Conservation (phyloP, 176 grass and related monocot genomes). For the Triticum timopheevii region DNA sequence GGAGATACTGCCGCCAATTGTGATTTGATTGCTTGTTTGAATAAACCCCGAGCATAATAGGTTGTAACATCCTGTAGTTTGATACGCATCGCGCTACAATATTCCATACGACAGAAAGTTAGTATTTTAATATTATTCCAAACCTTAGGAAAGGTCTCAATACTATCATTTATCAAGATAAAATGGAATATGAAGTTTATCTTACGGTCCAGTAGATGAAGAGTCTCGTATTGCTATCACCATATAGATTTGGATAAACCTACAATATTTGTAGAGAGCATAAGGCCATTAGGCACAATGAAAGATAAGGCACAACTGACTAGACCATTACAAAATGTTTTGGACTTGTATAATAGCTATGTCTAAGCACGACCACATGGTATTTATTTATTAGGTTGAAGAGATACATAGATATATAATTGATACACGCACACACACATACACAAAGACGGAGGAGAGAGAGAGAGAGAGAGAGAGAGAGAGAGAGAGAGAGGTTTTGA, state of each 20-base stretch:
- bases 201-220: conserved; percentile 91
- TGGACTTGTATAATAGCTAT: too few species aligned
- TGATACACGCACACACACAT: too few species aligned
- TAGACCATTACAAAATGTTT: background rate
- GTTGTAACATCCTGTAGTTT: conserved; percentile 84
- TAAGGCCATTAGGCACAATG: conserved; percentile 28
- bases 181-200: conserved; percentile 27
- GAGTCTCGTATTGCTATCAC: conserved; percentile 74
- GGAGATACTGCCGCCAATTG: conserved; percentile 75
- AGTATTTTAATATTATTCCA: background rate
- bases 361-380: too few species aligned
- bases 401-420: too few species aligned
- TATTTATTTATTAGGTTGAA: too few species aligned
- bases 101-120: conserved; percentile 31
- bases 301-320: background rate
- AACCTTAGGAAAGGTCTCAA: background rate
- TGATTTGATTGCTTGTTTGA: conserved; percentile 79
- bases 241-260: conserved; percentile 73
- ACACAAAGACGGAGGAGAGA: too few species aligned
- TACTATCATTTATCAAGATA: background rate
- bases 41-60: conserved; percentile 79
- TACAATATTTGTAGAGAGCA: conserved; percentile 38
- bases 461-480: too few species aligned
- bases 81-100: conserved; percentile 77
- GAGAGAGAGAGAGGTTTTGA: too few species aligned